These are phyloP conservation scores for Cenchrus americanus DNA, from an alignment of 176 grass and related monocot species.

Conservation along the genomic window DNA sequence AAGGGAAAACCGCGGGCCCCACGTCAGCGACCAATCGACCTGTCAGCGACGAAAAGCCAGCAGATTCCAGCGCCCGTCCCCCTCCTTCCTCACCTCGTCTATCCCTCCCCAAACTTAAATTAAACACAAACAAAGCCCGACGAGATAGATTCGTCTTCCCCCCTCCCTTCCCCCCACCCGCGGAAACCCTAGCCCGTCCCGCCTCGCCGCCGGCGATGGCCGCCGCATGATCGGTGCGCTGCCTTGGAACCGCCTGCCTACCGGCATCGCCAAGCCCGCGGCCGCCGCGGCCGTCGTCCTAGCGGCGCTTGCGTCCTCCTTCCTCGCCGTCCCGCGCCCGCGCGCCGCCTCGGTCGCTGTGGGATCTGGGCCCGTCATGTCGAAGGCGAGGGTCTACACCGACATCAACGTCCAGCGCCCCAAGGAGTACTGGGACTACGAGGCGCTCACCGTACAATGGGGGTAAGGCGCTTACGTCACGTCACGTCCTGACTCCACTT, in stretches of 20 bases:
- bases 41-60: constrained; percentile 32
- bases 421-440: constrained; percentile 98
- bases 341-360: constrained; percentile 23
- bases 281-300: constrained; percentile 39
- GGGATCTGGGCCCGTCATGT: constrained; percentile 54
- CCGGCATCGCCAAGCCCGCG: constrained; percentile 19
- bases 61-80: constrained; percentile 28
- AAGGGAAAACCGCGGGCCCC: not conserved
- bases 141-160: not conserved
- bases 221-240: constrained; percentile 48
- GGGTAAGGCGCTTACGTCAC: constrained; percentile 51
- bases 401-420: constrained; percentile 81
- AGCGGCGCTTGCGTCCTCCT: constrained; percentile 54
- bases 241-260: not conserved
- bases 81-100: constrained; percentile 12
- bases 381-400: constrained; percentile 73
- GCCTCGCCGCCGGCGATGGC: constrained; percentile 55
- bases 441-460: constrained; percentile 83
- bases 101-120: constrained; percentile 19
- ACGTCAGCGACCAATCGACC: not conserved
- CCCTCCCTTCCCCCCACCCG: not conserved
- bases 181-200: constrained; percentile 55
- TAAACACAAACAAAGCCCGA: constrained; percentile 13
- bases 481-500: not conserved
- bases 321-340: constrained; percentile 22